phyloP scores from a whole-genome alignment of 352 stramenopile species.

The Nothophytophthora sp. region DNA sequence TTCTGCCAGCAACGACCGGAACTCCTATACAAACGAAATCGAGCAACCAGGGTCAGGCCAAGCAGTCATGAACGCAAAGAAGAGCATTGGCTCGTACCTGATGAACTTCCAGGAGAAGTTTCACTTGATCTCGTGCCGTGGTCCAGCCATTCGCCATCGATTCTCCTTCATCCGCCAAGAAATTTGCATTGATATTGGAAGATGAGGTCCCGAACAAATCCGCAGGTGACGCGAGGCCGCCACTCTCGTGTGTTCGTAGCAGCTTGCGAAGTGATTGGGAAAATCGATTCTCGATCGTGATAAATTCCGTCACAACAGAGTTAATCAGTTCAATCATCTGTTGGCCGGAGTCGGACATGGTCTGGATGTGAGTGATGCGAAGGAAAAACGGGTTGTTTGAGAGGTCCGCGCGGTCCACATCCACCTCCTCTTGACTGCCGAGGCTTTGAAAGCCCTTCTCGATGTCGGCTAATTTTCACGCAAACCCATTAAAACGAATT shows the following conservation, averaged over 20 bases:
- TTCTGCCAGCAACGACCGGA: constrained; percentile 68
- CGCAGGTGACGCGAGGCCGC: constrained; percentile 18
- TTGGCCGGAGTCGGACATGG: constrained; percentile 67
- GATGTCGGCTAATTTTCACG: constrained; percentile 66
- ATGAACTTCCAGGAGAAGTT: constrained; percentile 61
- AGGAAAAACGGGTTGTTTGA: constrained; percentile 64
- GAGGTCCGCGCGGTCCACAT: constrained; percentile 49
- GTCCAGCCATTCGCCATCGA: constrained; percentile 66
- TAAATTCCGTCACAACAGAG: constrained; percentile 56
- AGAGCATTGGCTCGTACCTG: constrained; percentile 32
- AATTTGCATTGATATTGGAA: constrained; percentile 27
- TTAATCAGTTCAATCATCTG: constrained; percentile 56
- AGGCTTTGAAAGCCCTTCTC: constrained; percentile 72
- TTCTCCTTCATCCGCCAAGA: constrained; percentile 41
- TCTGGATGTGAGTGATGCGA: constrained; percentile 67
- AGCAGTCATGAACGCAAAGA: neutral
- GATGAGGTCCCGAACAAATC: constrained; percentile 46
- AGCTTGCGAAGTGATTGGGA: constrained; percentile 54
- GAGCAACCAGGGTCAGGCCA: neutral
- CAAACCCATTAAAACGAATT: too few species aligned
- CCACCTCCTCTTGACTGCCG: constrained; percentile 37
- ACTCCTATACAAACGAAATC: constrained; percentile 62
- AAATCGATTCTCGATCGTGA: constrained; percentile 57
- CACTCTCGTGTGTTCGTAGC: constrained; percentile 51
- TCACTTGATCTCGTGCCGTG: constrained; percentile 57